Evolutionary conservation across 2,329 filamentous ascomycete genomes (phyloP), one percentile per base, ranked within the genome.

Genomic region (Coleophoma eucalyptorum): DNA sequence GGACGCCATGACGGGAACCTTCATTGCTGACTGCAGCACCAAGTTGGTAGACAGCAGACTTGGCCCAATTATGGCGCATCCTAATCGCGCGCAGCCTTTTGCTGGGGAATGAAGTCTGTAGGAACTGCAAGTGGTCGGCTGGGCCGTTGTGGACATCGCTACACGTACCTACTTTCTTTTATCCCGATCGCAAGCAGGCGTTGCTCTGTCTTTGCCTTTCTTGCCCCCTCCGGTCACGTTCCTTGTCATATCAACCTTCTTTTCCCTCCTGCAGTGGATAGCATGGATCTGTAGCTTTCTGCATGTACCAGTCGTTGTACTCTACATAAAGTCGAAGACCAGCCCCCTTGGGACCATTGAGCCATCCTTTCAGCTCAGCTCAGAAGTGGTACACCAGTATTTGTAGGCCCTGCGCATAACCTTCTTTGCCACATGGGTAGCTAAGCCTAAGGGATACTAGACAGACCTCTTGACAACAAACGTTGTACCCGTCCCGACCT

Each of bases 101-200:
- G 26, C 26, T 7, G 26, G 2, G 26, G 26, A 26, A 26, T 26
- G 26, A 26, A 26, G 12, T n/a, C 26, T 46, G 26, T 46, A 51
- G 43, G 48, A 38, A n/a, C 44, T 50, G 46, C 47, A 35, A 83
- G 48, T 69, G 68, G 41, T 60, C 63, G 57, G 69, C 69, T 51
- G 42, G 83, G 63, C 62, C 69, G 64, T 56, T 73, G 12, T 66
- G 58, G 84, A 80, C 20, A 73, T 72, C 50, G 68, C 54, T 51
- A 59, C 63, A 63, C 84, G 78, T 41, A 81, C 55, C 46, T 71
- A 65, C 4, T 74, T 74, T 46, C 44, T 55, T 18, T 20, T 42
- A 26, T 26, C 20, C 31, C 50, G 53, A 60, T 59, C 54, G 43
- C 26, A 53, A 48, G 52, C 58, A 58, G 55, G 56, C 58, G 60